Evolutionary conservation across 2,329 filamentous ascomycete species (phyloP).

Genomic region (Fusarium sublunatum): DNA sequence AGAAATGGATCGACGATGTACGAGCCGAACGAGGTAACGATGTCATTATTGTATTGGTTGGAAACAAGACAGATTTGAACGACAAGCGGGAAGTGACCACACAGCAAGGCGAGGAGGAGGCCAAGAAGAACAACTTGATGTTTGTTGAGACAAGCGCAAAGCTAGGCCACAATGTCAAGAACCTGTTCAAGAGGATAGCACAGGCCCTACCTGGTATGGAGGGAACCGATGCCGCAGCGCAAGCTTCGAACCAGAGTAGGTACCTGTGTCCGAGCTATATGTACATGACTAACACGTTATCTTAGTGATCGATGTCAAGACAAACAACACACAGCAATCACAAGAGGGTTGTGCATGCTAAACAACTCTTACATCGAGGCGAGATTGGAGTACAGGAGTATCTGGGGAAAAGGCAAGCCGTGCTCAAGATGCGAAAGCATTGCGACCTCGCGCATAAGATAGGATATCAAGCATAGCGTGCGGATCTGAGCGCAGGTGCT

Average conservation of each 20-base stretch:
- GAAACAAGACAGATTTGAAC: slow-evolving; percentile 99
- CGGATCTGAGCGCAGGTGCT: slow-evolving; percentile 48
- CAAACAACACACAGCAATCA: slow-evolving; percentile 74
- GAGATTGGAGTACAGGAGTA: slow-evolving; percentile 44
- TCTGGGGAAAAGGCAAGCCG: slow-evolving; percentile 38
- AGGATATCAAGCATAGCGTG: slow-evolving; percentile 51
- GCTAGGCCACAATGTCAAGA: slow-evolving; percentile 97
- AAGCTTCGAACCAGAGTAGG: slow-evolving; percentile 81
- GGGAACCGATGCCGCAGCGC: slow-evolving; percentile 81
- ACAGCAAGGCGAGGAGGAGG: slow-evolving; percentile 95
- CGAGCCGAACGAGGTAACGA: slow-evolving; percentile 96
- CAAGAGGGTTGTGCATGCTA: slow-evolving; percentile 75
- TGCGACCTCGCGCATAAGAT: slow-evolving; percentile 35
- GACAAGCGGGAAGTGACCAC: slow-evolving; percentile 98
- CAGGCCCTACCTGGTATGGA: slow-evolving; percentile 99
- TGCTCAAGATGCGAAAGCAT: slow-evolving; percentile 32
- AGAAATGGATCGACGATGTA: slow-evolving; percentile 99
- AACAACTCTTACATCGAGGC: slow-evolving; percentile 31
- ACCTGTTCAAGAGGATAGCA: slow-evolving; percentile 96
- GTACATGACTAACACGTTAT: slow-evolving; percentile 29
- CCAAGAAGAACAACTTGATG: slow-evolving; percentile 97
- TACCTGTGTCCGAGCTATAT: slow-evolving; percentile 38
- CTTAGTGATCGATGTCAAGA: slow-evolving; percentile 92
- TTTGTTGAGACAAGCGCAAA: slow-evolving; percentile 99
- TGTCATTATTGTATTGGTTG: slow-evolving; percentile 97